Percentiles rank a stretch among this genome's conserved stretches.
Conservation (phyloP, 768 basidiomycete genomes). For the Cytidiella melzeri region DNA sequence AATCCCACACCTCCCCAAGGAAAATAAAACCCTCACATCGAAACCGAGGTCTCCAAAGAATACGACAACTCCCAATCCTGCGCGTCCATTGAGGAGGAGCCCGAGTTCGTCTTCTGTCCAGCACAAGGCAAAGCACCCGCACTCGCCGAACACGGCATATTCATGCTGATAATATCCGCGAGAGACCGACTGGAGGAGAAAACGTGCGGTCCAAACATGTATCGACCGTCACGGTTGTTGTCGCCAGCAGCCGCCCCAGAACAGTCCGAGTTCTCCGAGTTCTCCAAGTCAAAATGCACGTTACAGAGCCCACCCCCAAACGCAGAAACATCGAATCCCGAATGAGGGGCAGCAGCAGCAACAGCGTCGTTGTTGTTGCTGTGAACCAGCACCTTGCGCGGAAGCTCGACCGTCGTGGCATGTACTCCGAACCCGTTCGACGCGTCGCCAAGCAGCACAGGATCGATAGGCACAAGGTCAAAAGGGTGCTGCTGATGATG, state of each 20-base stretch:
- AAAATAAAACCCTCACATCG: too few species aligned
- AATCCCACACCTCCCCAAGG: too few species aligned
- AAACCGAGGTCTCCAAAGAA: slow-evolving; percentile 1
- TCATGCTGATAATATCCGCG: background rate
- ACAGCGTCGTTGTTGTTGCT: background rate
- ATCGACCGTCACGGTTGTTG: background rate
- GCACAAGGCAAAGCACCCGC: background rate
- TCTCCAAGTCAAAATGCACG: too few species aligned
- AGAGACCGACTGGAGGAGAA: background rate
- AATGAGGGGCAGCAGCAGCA: background rate
- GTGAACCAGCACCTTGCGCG: background rate
- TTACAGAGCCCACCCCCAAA: background rate
- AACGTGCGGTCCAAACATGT: background rate
- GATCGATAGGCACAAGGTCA: slow-evolving; percentile 5
- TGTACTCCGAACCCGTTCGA: background rate
- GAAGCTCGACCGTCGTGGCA: background rate
- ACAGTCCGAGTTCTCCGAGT: too few species aligned
- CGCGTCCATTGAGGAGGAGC: slow-evolving; percentile 5
- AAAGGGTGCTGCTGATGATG: background rate
- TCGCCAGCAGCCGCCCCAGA: too few species aligned
- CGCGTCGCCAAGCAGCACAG: slow-evolving; percentile 2
- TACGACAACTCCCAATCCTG: slow-evolving; percentile 12
- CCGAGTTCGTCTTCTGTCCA: too few species aligned
- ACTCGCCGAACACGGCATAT: background rate
- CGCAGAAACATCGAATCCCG: slow-evolving; percentile 2